These are phyloP conservation scores for Xylariaceae sp. DNA, from an alignment of 2,329 filamentous ascomycete genomes.

Conservation along the genomic window DNA sequence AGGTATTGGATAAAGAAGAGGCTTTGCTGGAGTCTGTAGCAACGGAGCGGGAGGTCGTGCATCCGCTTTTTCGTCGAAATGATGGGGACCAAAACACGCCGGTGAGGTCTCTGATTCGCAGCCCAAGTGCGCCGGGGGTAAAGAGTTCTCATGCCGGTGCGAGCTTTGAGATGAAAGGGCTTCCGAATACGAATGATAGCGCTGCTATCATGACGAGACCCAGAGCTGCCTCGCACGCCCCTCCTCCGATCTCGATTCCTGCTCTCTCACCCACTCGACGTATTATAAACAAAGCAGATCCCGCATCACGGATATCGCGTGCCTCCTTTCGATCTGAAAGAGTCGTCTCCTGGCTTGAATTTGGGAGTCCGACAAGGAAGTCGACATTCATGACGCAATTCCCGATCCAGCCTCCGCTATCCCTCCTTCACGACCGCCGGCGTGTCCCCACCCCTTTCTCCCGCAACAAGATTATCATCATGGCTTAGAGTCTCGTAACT, in stretches of 20 bases:
- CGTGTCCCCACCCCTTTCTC: no score
- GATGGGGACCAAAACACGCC: background rate
- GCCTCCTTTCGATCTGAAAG: background rate
- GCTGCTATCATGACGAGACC: no score
- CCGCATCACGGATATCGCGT: background rate
- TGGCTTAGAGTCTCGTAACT: background rate
- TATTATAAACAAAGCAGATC: background rate
- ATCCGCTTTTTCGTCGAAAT: background rate
- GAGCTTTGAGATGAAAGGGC: no score
- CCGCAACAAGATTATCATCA: no score
- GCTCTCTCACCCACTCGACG: background rate
- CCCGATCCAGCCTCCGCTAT: no score
- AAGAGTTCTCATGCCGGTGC: no score
- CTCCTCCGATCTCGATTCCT: no score
- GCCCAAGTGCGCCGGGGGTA: background rate
- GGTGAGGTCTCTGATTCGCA: background rate
- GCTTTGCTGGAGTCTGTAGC: background rate
- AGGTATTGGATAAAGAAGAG: background rate
- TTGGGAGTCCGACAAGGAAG: background rate
- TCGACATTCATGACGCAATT: no score
- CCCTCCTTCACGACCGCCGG: no score
- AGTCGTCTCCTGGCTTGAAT: background rate
- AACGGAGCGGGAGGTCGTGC: background rate
- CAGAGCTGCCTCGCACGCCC: no score
- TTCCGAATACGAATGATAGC: no score